phyloP scores from a whole-genome alignment of 1,284 basidiomycete species.

The Cryptococcus maquisensis region DNA sequence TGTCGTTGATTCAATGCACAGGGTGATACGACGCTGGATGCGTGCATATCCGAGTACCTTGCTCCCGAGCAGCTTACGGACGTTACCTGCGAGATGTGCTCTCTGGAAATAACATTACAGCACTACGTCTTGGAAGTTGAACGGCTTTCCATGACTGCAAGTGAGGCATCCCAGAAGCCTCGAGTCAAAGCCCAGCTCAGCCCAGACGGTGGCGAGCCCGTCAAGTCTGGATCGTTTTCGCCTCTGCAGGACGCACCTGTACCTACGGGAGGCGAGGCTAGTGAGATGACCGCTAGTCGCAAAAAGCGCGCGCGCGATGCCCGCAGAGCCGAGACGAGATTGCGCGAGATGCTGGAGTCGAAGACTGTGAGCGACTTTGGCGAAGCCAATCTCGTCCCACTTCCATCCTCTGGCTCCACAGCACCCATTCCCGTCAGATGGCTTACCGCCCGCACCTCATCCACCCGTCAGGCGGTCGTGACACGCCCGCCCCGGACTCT shows the following conservation, averaged over 20 bases:
- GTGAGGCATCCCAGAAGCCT: slow-evolving; percentile 4
- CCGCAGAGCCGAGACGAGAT: slow-evolving; percentile 57
- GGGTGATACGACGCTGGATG: slow-evolving; percentile 47
- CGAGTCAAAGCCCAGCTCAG: slow-evolving; percentile 1
- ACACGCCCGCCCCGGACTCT: slow-evolving; percentile 73
- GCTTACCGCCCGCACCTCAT: slow-evolving; percentile 34
- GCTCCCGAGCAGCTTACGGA: slow-evolving; percentile 49
- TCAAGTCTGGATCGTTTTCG: slow-evolving; percentile 23
- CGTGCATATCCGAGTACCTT: slow-evolving; percentile 49
- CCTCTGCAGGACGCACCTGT: neutral
- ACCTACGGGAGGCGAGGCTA: slow-evolving; percentile 4
- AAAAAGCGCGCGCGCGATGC: slow-evolving; percentile 69
- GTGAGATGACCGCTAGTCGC: slow-evolving; percentile 53
- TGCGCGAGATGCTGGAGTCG: slow-evolving; percentile 64
- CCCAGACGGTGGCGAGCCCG: slow-evolving; percentile 1
- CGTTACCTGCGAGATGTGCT: slow-evolving; percentile 52
- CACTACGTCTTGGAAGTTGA: slow-evolving; percentile 42
- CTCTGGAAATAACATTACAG: slow-evolving; percentile 41
- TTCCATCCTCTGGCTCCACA: slow-evolving; percentile 1
- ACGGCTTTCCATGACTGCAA: slow-evolving; percentile 20
- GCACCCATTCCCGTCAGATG: slow-evolving; percentile 32
- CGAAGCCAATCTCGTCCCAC: slow-evolving; percentile 18
- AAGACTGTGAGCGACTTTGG: slow-evolving; percentile 17
- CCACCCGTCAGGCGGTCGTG: slow-evolving; percentile 33
- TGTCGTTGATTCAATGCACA: slow-evolving; percentile 14